Evolutionary conservation across 495 filamentous ascomycete genomes (phyloP), one percentile per base, ranked within the genome.

Genomic region (Schizothecium vesticola): DNA sequence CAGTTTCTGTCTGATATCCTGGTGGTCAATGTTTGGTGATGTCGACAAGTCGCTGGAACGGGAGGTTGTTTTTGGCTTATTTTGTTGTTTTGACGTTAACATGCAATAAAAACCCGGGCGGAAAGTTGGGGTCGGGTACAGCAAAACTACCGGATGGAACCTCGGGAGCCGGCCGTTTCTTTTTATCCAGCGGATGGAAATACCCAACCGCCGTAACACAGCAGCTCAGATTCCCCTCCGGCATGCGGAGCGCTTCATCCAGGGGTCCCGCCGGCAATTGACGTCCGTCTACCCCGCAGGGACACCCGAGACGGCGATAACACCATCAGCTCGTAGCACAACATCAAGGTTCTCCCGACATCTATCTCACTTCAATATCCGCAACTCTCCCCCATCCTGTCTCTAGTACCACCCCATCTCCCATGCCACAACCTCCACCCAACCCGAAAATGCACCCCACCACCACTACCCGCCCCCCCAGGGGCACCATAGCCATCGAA

Each of bases 401-500:
- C 26, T 19, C 28, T n/a, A 2, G n/a, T 9, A 59, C 56, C 56
- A 22, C 56, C 24, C 25, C n/a, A n/a, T n/a, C n/a, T n/a, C n/a
- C 60, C 10, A 29, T 74, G 81, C 22, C 74, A 80, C 63, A 78
- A 36, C 72, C 82, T 31, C 56, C 59, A 22, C 33, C 33, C 57
- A 73, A 62, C 61, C 36, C 64, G 16, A 73, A 73, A 61, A 76
- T 80, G 43, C 0, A 16, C 43, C 16, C 43, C 36, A 43, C 36
- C 13, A 6, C 36, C 36, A 0, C 12, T 10, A 3, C 31, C 11
- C 16, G 16, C 36, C 36, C 36, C 57, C 75, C 85, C 68, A 88
- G 85, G 74, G 72, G 81, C 68, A 88, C 86, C 64, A 86, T 84
- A 65, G 84, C 87, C 23, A 87, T 84, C 36, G 81, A 86, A 29